phyloP scores from a whole-genome alignment of 2,329 filamentous ascomycete genomes.

The Stachybotrys elegans region DNA sequence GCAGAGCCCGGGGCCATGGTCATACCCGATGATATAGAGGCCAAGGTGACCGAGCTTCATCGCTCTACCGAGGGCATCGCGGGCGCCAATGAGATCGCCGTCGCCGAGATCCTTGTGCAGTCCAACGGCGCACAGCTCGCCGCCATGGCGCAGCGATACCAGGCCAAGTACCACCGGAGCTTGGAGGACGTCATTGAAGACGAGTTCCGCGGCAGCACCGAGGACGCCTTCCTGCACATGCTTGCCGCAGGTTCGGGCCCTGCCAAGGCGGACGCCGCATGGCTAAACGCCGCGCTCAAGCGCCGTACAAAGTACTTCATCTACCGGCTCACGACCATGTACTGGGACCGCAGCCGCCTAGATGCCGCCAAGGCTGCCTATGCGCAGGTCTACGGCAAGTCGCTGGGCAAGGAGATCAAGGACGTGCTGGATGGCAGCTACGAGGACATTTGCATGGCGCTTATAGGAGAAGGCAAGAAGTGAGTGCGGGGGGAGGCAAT shows the following conservation, averaged over 20 bases:
- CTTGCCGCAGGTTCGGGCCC: constrained; percentile 17
- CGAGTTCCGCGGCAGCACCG: constrained; percentile 28
- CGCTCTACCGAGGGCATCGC: constrained; percentile 24
- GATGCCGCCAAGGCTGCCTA: constrained; percentile 47
- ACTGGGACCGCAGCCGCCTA: constrained; percentile 24
- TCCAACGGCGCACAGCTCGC: constrained; percentile 26
- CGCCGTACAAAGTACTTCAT: constrained; percentile 21
- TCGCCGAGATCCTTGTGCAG: constrained; percentile 25
- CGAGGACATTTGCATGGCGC: constrained; percentile 20
- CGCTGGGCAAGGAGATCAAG: constrained; percentile 29
- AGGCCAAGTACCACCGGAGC: constrained; percentile 25
- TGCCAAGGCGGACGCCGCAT: constrained; percentile 17
- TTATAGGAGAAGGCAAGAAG: constrained; percentile 17
- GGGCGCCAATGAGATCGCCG: constrained; percentile 22
- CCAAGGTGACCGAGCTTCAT: constrained; percentile 26
- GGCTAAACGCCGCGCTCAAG: constrained; percentile 18
- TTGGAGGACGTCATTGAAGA: constrained; percentile 27
- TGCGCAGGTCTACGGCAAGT: constrained; percentile 51
- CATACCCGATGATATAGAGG: constrained; percentile 22
- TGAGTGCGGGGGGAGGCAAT: no score
- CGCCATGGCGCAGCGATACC: constrained; percentile 22
- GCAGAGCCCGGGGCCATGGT: constrained; percentile 22
- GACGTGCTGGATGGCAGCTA: constrained; percentile 21
- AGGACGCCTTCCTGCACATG: constrained; percentile 26
- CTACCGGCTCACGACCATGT: constrained; percentile 23